phyloP scores from a whole-genome alignment of 1,139 yeast species.

The Candida mesenterica region DNA sequence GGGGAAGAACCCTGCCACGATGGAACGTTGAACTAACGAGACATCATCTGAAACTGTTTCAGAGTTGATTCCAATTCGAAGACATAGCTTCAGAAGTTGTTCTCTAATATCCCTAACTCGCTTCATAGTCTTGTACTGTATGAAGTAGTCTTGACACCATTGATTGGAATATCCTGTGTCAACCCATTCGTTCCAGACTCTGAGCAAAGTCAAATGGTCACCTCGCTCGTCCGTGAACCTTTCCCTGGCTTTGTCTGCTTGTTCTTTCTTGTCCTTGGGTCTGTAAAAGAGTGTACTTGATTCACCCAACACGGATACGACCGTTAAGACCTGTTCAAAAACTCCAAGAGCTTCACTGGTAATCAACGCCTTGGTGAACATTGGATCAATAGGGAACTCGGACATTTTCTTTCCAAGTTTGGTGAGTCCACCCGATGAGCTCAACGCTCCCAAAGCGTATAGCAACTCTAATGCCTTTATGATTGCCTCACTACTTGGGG shows the following conservation, averaged over 20 bases:
- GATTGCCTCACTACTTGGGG: conserved; percentile 71
- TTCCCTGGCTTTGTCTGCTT: conserved; percentile 63
- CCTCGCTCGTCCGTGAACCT: conserved; percentile 57
- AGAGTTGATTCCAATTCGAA: conserved; percentile 49
- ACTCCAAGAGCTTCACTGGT: conserved; percentile 61
- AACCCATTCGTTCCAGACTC: conserved; percentile 76
- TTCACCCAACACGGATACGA: conserved; percentile 84
- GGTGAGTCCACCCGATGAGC: conserved; percentile 76
- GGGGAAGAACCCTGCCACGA: conserved; percentile 81
- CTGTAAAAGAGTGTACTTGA: conserved; percentile 67
- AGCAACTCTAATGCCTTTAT: conserved; percentile 75
- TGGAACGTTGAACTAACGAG: conserved; percentile 57
- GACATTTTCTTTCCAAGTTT: conserved; percentile 82
- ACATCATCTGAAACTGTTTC: conserved; percentile 16
- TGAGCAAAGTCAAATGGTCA: conserved; percentile 75
- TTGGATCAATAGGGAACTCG: conserved; percentile 90
- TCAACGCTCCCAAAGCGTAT: conserved; percentile 85
- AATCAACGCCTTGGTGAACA: conserved; percentile 73
- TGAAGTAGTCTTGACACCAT: conserved; percentile 87
- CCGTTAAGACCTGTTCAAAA: conserved; percentile 61
- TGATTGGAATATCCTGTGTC: conserved; percentile 65
- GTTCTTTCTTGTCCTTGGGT: conserved; percentile 67
- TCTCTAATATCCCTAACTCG: conserved; percentile 72
- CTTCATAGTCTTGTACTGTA: conserved; percentile 70
- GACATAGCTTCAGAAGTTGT: conserved; percentile 65